A percentile compares a stretch with the other conserved stretches of the same genome.
Conservation (phyloP, 768 basidiomycete genomes). For the Panaeolus cyanescens region DNA sequence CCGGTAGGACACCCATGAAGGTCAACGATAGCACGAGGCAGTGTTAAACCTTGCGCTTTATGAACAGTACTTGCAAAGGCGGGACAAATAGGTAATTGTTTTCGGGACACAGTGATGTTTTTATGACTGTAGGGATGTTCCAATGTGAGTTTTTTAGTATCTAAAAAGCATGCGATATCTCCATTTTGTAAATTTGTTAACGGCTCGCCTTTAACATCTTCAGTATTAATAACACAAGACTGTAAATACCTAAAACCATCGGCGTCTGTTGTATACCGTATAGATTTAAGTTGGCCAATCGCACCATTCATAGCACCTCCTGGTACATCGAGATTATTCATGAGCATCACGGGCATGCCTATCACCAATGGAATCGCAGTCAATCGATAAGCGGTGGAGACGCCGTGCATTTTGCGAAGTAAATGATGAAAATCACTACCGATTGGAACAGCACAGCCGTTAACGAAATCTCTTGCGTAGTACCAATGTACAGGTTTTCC, state of each 20-base stretch:
- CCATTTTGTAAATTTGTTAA: conserved; percentile 16
- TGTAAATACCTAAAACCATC: conserved; percentile 15
- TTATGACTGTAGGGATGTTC: conserved; percentile 18
- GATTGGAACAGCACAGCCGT: conserved; percentile 10
- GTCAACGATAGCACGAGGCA: conserved; percentile 31
- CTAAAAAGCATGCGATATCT: conserved; percentile 21
- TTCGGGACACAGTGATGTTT: conserved; percentile 20
- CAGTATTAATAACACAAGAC: conserved; percentile 26
- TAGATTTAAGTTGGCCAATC: conserved; percentile 20
- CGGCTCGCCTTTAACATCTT: background rate
- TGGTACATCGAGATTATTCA: conserved; percentile 36
- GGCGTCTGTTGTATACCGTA: conserved; percentile 21
- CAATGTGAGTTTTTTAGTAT: conserved; percentile 20
- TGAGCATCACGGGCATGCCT: conserved; percentile 41
- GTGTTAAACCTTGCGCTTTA: conserved; percentile 39
- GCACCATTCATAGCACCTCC: conserved; percentile 38
- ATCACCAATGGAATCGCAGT: conserved; percentile 33
- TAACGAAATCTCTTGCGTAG: conserved; percentile 23
- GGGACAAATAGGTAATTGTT: conserved; percentile 36
- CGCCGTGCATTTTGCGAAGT: conserved; percentile 19
- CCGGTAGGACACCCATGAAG: conserved; percentile 25
- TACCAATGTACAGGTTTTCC: conserved; percentile 26
- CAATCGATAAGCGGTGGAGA: conserved; percentile 27
- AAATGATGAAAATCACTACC: background rate
- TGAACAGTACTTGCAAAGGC: conserved; percentile 42